Percentiles rank a stretch among this genome's conserved stretches.
Evolutionary conservation across 257 asterid species (phyloP).

Genomic region (Primulina eburnea): DNA sequence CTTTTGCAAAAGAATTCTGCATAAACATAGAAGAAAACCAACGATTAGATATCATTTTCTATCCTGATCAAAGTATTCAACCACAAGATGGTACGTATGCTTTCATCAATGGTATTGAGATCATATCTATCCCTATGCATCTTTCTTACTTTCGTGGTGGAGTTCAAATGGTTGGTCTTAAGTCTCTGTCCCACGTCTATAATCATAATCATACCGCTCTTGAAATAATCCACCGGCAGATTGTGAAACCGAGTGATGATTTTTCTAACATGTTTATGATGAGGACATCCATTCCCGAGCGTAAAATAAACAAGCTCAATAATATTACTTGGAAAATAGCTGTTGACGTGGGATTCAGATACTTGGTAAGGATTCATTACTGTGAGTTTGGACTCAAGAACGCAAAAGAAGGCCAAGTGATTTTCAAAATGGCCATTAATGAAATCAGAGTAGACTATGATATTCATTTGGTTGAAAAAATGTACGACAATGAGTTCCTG

Average conservation of each 20-base stretch:
- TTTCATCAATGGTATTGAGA: no score
- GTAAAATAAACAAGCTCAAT: slow-evolving; percentile 17
- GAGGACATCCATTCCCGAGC: slow-evolving; percentile 28
- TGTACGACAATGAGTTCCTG: slow-evolving; percentile 24
- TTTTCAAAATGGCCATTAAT: slow-evolving; percentile 28
- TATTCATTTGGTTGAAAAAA: slow-evolving; percentile 29
- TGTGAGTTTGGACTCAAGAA: slow-evolving; percentile 16
- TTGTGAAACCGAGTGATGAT: slow-evolving; percentile 25
- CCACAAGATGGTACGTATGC: no score
- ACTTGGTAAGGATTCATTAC: slow-evolving; percentile 36
- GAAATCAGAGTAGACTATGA: slow-evolving; percentile 26
- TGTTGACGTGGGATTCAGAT: slow-evolving; percentile 37
- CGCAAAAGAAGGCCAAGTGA: slow-evolving; percentile 4
- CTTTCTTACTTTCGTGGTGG: no score
- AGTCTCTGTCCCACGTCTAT: no score
- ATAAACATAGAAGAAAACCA: no score
- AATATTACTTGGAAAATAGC: slow-evolving; percentile 31
- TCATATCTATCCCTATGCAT: no score
- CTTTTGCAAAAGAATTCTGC: no score
- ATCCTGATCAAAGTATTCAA: no score
- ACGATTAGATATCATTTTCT: no score
- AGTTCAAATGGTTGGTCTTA: no score
- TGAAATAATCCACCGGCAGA: no score
- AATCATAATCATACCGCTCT: no score
- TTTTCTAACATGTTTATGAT: slow-evolving; percentile 27